These are phyloP conservation scores for Tarenaya hassleriana DNA, from an alignment of 345 rosid species.

Conservation along the genomic window DNA sequence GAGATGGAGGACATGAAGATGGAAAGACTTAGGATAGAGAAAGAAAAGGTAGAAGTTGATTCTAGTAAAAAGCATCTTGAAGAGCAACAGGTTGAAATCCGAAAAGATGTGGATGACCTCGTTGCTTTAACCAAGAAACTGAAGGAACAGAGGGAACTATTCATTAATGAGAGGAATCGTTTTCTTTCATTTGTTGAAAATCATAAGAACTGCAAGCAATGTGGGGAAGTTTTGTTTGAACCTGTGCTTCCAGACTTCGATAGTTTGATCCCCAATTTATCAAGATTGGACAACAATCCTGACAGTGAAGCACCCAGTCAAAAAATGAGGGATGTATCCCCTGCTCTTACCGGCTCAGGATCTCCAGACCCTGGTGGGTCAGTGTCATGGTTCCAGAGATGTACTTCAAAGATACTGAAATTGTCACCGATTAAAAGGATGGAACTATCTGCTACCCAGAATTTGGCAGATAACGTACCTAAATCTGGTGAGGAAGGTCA, in stretches of 20 bases:
- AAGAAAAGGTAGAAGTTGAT: slow-evolving; percentile 56
- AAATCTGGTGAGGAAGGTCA: slow-evolving; percentile 29
- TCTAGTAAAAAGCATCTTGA: slow-evolving; percentile 66
- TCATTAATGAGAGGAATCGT: slow-evolving; percentile 69
- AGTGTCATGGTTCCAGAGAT: slow-evolving; percentile 71
- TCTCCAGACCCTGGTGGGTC: slow-evolving; percentile 54
- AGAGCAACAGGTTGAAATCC: slow-evolving; percentile 76
- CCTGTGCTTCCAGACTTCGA: slow-evolving; percentile 73
- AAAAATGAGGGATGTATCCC: slow-evolving; percentile 24
- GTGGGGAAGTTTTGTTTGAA: slow-evolving; percentile 65
- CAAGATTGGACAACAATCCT: slow-evolving; percentile 35
- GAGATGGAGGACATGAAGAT: slow-evolving; percentile 81
- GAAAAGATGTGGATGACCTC: slow-evolving; percentile 79
- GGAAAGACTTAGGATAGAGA: slow-evolving; percentile 53
- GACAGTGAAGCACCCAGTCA: slow-evolving; percentile 25
- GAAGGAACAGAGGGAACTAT: slow-evolving; percentile 76
- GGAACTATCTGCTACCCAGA: slow-evolving; percentile 35
- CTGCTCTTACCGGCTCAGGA: slow-evolving; percentile 28
- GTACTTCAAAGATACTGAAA: slow-evolving; percentile 72
- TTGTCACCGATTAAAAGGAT: slow-evolving; percentile 60
- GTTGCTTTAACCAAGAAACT: slow-evolving; percentile 61
- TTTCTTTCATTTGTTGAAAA: slow-evolving; percentile 72
- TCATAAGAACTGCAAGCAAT: slow-evolving; percentile 55
- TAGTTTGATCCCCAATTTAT: slow-evolving; percentile 33
- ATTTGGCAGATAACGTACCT: slow-evolving; percentile 28